A percentile compares a stretch with the other conserved stretches of the same genome.
Conservation (phyloP, 495 filamentous ascomycete species). For the Evernia prunastri region DNA sequence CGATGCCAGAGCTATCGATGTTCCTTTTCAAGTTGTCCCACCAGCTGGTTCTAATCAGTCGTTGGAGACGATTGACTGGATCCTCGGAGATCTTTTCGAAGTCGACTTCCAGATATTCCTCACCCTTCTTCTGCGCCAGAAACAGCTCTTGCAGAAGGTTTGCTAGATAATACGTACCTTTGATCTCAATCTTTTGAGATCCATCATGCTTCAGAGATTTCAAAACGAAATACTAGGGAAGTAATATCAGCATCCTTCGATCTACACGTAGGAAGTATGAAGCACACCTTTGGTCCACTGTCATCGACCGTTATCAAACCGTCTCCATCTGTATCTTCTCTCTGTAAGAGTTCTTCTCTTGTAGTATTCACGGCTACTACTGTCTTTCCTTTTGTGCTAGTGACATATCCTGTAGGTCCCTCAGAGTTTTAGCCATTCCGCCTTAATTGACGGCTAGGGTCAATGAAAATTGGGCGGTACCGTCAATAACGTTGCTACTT, state of each 20-base stretch:
- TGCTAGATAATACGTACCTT: slow-evolving; percentile 92
- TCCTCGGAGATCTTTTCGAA: slow-evolving; percentile 85
- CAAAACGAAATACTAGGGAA: slow-evolving; percentile 42
- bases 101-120: slow-evolving; percentile 78
- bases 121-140: slow-evolving; percentile 77
- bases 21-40: slow-evolving; percentile 83
- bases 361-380: slow-evolving; percentile 14
- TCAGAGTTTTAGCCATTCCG: neutral
- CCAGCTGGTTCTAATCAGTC: slow-evolving; percentile 80
- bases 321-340: slow-evolving; percentile 87
- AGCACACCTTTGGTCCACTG: slow-evolving; percentile 75
- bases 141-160: slow-evolving; percentile 92
- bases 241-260: slow-evolving; percentile 23
- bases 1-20: slow-evolving; percentile 85
- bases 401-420: slow-evolving; percentile 4
- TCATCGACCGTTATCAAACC: slow-evolving; percentile 97
- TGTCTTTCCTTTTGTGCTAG: slow-evolving; percentile 5
- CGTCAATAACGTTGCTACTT: neutral
- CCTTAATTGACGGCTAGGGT: too few relatives aligned
- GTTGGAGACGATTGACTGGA: slow-evolving; percentile 75
- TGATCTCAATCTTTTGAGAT: slow-evolving; percentile 50
- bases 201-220: neutral
- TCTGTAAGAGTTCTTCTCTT: slow-evolving; percentile 53
- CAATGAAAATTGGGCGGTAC: neutral
- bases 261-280: neutral